Conservation (phyloP, 2,329 filamentous ascomycete genomes). For the Zasmidium citrigriseum region DNA sequence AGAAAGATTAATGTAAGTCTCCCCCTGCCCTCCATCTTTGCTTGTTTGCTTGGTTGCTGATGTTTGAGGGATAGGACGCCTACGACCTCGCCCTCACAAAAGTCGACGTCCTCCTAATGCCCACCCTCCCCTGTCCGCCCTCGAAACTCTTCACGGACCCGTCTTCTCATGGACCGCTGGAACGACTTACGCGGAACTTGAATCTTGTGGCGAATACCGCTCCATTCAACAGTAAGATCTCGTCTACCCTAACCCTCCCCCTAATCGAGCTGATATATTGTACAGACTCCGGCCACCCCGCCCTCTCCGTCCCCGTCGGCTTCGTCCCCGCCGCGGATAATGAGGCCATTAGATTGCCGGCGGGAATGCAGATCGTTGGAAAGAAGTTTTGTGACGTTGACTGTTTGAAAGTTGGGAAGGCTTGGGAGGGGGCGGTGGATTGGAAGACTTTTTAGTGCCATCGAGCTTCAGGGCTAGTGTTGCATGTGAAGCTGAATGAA, state of each 20-base stretch:
- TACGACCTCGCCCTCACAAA: slow-evolving; percentile 47
- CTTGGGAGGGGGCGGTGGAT: slow-evolving; percentile 17
- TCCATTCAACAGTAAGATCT: slow-evolving; percentile 43
- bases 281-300: slow-evolving; percentile 47
- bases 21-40: not conserved
- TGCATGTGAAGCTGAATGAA: too few relatives aligned
- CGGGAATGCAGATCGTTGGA: slow-evolving; percentile 35
- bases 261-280: not conserved
- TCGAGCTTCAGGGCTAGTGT: too few relatives aligned
- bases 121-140: slow-evolving; percentile 42
- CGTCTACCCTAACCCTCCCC: not conserved
- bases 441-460: slow-evolving; percentile 15
- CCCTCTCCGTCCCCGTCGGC: slow-evolving; percentile 46
- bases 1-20: slow-evolving; percentile 40
- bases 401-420: slow-evolving; percentile 20
- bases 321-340: slow-evolving; percentile 20
- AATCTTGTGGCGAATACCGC: slow-evolving; percentile 21
- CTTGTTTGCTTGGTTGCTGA: not conserved
- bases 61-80: slow-evolving; percentile 30
- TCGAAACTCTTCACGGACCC: slow-evolving; percentile 15
- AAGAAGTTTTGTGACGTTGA: slow-evolving; percentile 19
- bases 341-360: slow-evolving; percentile 28
- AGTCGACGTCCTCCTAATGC: slow-evolving; percentile 50
- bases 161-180: slow-evolving; percentile 16
- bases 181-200: slow-evolving; percentile 17